These are phyloP conservation scores for Apocynum venetum DNA, from an alignment of 257 asterid genomes.

Conservation along the genomic window DNA sequence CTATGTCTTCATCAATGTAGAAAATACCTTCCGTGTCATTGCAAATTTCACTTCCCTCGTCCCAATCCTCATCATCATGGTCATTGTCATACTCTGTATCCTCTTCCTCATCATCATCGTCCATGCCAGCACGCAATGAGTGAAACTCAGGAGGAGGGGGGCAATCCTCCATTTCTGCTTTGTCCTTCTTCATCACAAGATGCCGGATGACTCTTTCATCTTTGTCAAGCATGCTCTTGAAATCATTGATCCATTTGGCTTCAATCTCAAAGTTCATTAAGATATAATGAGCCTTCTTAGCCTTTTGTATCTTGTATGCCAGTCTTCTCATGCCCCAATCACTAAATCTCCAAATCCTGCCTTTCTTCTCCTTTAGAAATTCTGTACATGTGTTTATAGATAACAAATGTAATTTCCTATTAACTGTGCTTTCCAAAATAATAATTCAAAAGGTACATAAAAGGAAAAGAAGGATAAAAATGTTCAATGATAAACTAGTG, in stretches of 20 bases:
- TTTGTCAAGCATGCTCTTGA: conserved; percentile 79
- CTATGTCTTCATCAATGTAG: conserved; percentile 20
- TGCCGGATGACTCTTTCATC: conserved; percentile 91
- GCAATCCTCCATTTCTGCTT: conserved; percentile 79
- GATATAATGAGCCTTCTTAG: conserved; percentile 82
- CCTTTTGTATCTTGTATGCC: conserved; percentile 85
- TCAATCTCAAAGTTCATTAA: conserved; percentile 83
- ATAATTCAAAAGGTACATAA: not conserved
- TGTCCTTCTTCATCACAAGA: conserved; percentile 84
- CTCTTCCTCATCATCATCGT: conserved; percentile 35
- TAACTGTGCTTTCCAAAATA: not conserved
- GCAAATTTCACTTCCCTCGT: conserved; percentile 32
- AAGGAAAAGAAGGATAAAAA: not conserved
- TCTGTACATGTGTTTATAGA: conserved; percentile 29
- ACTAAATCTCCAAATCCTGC: conserved; percentile 85
- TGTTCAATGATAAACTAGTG: not conserved
- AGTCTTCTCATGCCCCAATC: conserved; percentile 98
- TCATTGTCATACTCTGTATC: conserved; percentile 31
- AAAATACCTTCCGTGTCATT: conserved; percentile 24
- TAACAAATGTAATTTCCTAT: not conserved
- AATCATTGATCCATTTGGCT: conserved; percentile 77
- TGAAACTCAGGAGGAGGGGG: conserved; percentile 91
- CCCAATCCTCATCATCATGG: conserved; percentile 30
- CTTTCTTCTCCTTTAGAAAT: conserved; percentile 83
- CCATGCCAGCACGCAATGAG: conserved; percentile 36